These are phyloP conservation scores for Talaromyces ruber DNA, from an alignment of 495 filamentous ascomycete genomes.

Conservation along the genomic window DNA sequence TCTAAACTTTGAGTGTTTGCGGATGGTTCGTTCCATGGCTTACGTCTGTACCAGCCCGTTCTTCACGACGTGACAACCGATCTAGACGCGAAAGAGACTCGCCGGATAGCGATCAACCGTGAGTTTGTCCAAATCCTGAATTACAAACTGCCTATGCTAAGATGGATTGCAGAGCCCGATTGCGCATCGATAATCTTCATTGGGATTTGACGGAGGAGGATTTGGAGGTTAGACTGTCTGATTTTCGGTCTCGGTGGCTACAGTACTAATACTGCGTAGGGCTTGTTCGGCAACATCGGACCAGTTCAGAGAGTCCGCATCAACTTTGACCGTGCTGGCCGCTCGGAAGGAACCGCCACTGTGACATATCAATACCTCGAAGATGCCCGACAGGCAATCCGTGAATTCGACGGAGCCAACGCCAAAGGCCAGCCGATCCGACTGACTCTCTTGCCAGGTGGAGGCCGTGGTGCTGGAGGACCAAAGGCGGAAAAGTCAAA, in stretches of 20 bases:
- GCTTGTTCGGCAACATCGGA: constrained; percentile 72
- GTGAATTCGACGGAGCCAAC: constrained; percentile 83
- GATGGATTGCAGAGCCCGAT: constrained; percentile 47
- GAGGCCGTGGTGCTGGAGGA: constrained; percentile 32
- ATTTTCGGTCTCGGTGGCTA: neutral
- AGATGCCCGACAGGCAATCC: constrained; percentile 67
- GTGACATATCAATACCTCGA: constrained; percentile 64
- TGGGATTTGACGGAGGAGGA: constrained; percentile 88
- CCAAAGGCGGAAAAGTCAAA: constrained; percentile 54
- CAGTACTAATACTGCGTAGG: constrained; percentile 36
- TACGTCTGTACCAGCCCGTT: constrained; percentile 21
- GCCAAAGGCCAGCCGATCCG: constrained; percentile 88
- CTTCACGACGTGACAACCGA: constrained; percentile 33
- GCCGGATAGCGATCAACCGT: constrained; percentile 33
- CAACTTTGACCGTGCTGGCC: constrained; percentile 82
- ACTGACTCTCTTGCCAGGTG: constrained; percentile 56
- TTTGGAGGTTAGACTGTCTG: constrained; percentile 53
- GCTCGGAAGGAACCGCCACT: constrained; percentile 78
- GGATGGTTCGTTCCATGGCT: constrained; percentile 8
- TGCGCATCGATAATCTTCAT: constrained; percentile 87
- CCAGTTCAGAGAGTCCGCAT: constrained; percentile 61
- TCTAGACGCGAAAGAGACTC: constrained; percentile 32
- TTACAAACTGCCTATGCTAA: constrained; percentile 9
- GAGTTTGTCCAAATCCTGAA: constrained; percentile 4
- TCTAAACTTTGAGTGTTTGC: neutral